A percentile compares a stretch with the other conserved stretches of the same genome.
phyloP scores from a whole-genome alignment of 345 rosid genomes.

The Aurinia saxatilis region DNA sequence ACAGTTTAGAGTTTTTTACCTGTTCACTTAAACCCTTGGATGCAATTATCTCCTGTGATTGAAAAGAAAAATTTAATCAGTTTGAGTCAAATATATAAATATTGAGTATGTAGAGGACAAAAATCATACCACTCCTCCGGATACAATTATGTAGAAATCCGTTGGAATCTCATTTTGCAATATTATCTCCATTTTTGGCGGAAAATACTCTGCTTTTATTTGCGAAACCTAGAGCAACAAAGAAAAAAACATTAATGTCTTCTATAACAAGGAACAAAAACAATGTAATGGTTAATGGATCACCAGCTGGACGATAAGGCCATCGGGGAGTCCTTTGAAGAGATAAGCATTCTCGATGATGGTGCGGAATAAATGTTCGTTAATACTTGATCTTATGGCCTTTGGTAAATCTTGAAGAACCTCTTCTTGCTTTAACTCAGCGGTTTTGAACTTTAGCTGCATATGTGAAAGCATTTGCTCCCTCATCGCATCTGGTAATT shows the following conservation, averaged over 20 bases:
- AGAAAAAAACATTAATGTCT: not conserved
- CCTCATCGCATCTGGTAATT: slow-evolving; percentile 71
- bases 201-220: slow-evolving; percentile 82
- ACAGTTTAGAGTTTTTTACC: slow-evolving; percentile 34
- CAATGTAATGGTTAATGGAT: not conserved
- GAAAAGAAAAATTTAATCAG: not conserved
- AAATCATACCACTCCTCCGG: slow-evolving; percentile 77
- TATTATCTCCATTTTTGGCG: slow-evolving; percentile 86
- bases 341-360: slow-evolving; percentile 57
- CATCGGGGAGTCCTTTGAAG: slow-evolving; percentile 66
- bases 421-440: slow-evolving; percentile 77
- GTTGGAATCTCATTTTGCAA: slow-evolving; percentile 86
- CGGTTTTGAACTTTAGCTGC: slow-evolving; percentile 89
- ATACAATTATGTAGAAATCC: slow-evolving; percentile 78
- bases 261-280: not conserved
- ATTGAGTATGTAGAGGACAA: not conserved
- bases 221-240: slow-evolving; percentile 53
- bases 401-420: slow-evolving; percentile 78
- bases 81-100: slow-evolving; percentile 14
- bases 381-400: slow-evolving; percentile 80
- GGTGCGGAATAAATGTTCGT: slow-evolving; percentile 63
- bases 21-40: slow-evolving; percentile 69
- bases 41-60: slow-evolving; percentile 62
- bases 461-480: slow-evolving; percentile 92
- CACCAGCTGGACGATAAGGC: slow-evolving; percentile 70